phyloP scores from a whole-genome alignment of 768 basidiomycete species.

The Dioszegia crocea region DNA sequence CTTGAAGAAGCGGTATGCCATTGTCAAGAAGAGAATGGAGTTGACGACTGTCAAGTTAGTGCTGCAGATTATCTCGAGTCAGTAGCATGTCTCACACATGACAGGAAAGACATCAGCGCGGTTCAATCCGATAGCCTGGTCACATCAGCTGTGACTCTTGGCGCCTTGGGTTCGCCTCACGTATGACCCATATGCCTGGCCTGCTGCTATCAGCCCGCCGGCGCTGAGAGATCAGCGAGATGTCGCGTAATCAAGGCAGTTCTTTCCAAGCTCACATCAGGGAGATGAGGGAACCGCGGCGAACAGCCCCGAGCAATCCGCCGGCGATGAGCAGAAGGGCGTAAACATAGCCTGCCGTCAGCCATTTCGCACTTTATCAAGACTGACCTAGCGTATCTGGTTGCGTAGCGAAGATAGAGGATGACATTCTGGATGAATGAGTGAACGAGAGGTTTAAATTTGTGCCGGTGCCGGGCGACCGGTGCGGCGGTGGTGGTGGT shows the following conservation, averaged over 20 bases:
- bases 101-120: slow-evolving; percentile 3
- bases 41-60: slow-evolving; percentile 4
- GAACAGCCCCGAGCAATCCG: slow-evolving; percentile 8
- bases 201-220: background rate
- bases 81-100: background rate
- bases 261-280: slow-evolving; percentile 7
- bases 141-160: background rate
- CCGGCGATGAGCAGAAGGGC: slow-evolving; percentile 6
- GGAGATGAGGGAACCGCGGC: slow-evolving; percentile 11
- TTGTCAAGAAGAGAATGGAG: background rate
- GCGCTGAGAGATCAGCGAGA: slow-evolving; percentile 9
- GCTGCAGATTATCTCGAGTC: background rate
- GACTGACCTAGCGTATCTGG: background rate
- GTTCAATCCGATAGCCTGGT: background rate
- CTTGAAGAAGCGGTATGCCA: slow-evolving; percentile 8
- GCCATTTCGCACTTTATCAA: background rate
- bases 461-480: background rate
- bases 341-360: slow-evolving; percentile 12
- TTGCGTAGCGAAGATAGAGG: background rate
- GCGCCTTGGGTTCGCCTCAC: background rate
- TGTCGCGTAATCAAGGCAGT: too few species aligned
- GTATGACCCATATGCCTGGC: slow-evolving; percentile 4
- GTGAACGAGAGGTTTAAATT: background rate
- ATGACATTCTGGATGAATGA: background rate
- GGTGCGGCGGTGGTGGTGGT: background rate